Evolutionary conservation across 208 protist genomes (phyloP).

Genomic region (Leishmania martiniquensis): DNA sequence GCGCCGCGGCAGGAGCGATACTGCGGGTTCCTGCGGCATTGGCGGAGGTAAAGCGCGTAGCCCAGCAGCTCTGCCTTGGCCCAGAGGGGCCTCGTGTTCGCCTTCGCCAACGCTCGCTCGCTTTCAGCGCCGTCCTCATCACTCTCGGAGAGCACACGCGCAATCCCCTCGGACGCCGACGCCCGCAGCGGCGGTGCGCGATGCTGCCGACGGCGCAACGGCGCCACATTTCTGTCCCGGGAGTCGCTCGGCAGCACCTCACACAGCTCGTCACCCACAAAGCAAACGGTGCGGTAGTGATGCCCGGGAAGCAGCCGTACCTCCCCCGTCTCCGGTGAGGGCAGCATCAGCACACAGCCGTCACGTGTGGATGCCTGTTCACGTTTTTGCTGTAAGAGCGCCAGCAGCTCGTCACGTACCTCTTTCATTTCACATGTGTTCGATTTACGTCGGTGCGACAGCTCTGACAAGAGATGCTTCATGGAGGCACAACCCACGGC

Average conservation of each 20-base stretch:
- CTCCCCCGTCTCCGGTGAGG: constrained; percentile 47
- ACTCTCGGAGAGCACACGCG: not conserved
- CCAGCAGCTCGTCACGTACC: not conserved
- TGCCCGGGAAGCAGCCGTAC: constrained; percentile 47
- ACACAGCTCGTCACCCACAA: constrained; percentile 67
- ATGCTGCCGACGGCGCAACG: not conserved
- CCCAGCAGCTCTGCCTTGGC: constrained; percentile 9
- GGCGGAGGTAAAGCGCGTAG: constrained; percentile 3
- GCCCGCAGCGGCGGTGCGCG: not conserved
- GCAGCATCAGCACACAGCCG: constrained; percentile 53
- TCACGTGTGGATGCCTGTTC: not conserved
- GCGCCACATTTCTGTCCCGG: not conserved
- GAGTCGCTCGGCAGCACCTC: constrained; percentile 26
- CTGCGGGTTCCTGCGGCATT: constrained; percentile 5
- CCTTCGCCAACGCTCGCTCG: not conserved
- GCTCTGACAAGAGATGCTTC: not conserved
- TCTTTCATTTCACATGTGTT: constrained; percentile 12
- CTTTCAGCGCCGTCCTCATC: not conserved
- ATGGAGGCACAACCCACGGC: not conserved
- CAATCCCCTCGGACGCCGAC: not conserved
- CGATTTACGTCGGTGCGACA: constrained; percentile 5
- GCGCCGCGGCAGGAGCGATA: not conserved
- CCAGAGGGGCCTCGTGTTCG: not conserved
- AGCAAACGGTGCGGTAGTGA: constrained; percentile 66
- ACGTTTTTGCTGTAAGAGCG: constrained; percentile 13